Percentiles rank a stretch among this genome's conserved stretches.
phyloP scores from a whole-genome alignment of 768 basidiomycete genomes.

The Lactarius tabidus region DNA sequence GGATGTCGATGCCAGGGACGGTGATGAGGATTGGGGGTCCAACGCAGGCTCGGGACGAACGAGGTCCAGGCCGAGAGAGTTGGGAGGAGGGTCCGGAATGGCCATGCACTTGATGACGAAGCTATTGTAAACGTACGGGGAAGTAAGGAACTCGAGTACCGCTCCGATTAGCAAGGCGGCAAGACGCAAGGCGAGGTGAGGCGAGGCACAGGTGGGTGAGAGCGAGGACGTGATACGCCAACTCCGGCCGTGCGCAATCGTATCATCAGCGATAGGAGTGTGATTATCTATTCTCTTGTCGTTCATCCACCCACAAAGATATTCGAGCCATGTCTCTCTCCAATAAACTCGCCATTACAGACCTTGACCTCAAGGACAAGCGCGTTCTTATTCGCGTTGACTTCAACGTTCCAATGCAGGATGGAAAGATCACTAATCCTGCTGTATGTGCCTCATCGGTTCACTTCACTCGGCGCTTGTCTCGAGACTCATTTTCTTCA shows the following conservation, averaged over 20 bases:
- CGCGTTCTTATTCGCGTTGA: conserved; percentile 93
- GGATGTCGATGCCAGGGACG: conserved; percentile 14
- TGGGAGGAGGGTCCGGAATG: conserved; percentile 37
- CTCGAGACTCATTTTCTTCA: conserved; percentile 15
- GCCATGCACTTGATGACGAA: conserved; percentile 26
- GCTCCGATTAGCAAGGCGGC: conserved; percentile 16
- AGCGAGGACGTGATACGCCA: neutral
- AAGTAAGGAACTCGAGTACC: conserved; percentile 8
- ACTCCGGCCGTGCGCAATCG: conserved; percentile 5
- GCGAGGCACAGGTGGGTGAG: conserved; percentile 3
- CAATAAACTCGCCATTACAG: conserved; percentile 90
- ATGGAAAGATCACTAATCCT: conserved; percentile 92
- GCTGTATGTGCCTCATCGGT: conserved; percentile 56
- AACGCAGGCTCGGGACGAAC: conserved; percentile 36
- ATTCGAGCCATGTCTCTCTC: conserved; percentile 76
- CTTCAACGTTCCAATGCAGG: conserved; percentile 92
- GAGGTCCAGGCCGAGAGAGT: conserved; percentile 72
- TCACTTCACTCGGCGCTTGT: conserved; percentile 5
- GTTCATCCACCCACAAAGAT: conserved; percentile 27
- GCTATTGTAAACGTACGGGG: conserved; percentile 31
- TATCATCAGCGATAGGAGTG: conserved; percentile 6
- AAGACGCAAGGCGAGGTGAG: neutral
- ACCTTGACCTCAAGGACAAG: conserved; percentile 81
- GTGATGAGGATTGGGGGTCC: conserved; percentile 34
- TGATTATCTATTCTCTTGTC: conserved; percentile 9